These are phyloP conservation scores for Rhodotorula sp. DNA, from an alignment of 1,284 basidiomycete species.

Conservation along the genomic window DNA sequence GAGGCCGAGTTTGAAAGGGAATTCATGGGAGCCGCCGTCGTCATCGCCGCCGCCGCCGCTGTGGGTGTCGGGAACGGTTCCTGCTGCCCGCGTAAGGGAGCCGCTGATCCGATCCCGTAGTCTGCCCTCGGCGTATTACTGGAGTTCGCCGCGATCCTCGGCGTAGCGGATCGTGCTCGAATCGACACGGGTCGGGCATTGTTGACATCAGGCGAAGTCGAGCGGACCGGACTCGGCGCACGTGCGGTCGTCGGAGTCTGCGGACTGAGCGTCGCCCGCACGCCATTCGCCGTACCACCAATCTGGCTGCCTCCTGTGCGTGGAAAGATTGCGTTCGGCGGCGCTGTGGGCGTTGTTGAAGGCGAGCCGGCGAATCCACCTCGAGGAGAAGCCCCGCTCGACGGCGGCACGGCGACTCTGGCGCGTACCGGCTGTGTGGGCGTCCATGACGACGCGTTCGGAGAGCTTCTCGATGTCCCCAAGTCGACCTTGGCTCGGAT, in stretches of 20 bases:
- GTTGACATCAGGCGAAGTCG: conserved; percentile 11
- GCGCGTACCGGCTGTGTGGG: conserved; percentile 19
- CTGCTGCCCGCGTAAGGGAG: conserved; percentile 17
- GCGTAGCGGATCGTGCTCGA: neutral
- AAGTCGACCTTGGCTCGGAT: conserved; percentile 28
- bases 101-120: neutral
- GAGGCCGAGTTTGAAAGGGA: conserved; percentile 27
- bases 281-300: neutral
- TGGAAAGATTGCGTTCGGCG: neutral
- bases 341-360: conserved; percentile 8
- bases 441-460: conserved; percentile 6
- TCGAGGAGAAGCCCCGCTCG: neutral
- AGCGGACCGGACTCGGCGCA: conserved; percentile 10
- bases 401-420: neutral
- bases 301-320: neutral
- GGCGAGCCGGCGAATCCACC: conserved; percentile 14
- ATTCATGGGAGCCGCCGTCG: conserved; percentile 7
- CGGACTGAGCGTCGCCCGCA: conserved; percentile 5
- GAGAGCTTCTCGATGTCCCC: neutral
- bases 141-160: neutral
- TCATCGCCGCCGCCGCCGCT: neutral
- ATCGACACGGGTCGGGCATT: neutral
- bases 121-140: neutral
- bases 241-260: conserved; percentile 4
- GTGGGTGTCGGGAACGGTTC: conserved; percentile 22